Evolutionary conservation across 1,284 basidiomycete genomes (phyloP).

Genomic region (Inonotus obliquus): DNA sequence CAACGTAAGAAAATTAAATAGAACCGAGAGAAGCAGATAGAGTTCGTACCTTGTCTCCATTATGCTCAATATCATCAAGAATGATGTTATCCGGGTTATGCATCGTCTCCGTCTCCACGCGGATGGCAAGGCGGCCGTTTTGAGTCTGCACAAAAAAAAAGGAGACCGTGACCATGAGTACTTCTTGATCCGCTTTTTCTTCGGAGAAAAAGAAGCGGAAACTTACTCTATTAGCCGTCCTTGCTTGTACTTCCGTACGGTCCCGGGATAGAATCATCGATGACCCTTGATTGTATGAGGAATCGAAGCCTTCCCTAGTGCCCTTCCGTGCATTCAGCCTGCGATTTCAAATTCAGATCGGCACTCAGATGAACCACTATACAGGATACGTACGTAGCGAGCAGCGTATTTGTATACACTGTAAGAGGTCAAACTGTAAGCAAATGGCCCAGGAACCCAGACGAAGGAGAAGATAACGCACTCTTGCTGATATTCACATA

Average conservation of each 20-base stretch:
- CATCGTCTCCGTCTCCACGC: neutral
- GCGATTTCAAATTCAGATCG: neutral
- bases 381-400: conserved; percentile 11
- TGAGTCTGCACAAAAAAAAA: neutral
- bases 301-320: neutral
- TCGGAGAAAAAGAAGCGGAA: neutral
- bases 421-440: neutral
- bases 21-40: neutral
- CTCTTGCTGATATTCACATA: conserved; percentile 13
- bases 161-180: neutral
- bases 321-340: conserved; percentile 8
- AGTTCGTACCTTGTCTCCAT: neutral
- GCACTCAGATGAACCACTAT: neutral
- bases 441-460: neutral
- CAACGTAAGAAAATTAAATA: neutral
- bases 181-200: neutral
- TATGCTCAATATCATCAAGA: neutral
- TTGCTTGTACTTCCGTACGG: neutral
- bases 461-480: neutral
- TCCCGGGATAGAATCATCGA: neutral
- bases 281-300: neutral
- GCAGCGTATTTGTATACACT: conserved; percentile 15
- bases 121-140: neutral
- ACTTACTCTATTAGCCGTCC: neutral
- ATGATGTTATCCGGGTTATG: neutral